These are phyloP conservation scores for Nymphaea thermarum DNA, from an alignment of 164 flowering plant species.

Conservation along the genomic window DNA sequence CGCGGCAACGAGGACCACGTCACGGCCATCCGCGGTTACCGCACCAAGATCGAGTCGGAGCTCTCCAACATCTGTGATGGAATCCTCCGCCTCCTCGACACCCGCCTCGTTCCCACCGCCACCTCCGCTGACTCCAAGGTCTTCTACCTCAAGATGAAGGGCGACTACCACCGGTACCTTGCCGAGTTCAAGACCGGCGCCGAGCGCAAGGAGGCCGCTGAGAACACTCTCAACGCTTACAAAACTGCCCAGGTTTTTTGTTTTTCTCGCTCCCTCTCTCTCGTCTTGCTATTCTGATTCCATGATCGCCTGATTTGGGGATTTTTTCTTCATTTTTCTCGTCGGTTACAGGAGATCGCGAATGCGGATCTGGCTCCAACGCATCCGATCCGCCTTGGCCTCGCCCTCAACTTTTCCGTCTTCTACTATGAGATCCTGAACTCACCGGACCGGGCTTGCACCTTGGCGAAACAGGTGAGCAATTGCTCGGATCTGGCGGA, in stretches of 20 bases:
- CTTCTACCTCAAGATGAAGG: slow-evolving; percentile 13
- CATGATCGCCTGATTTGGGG: background rate
- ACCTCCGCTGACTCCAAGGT: slow-evolving; percentile 7
- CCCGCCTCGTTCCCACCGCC: slow-evolving; percentile 9
- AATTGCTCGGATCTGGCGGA: background rate
- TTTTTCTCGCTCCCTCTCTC: background rate
- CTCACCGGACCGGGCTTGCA: slow-evolving; percentile 2
- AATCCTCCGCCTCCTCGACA: slow-evolving; percentile 7
- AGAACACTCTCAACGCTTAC: slow-evolving; percentile 8
- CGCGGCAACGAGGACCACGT: slow-evolving; percentile 9
- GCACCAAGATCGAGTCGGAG: slow-evolving; percentile 8
- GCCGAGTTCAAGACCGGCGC: slow-evolving; percentile 11
- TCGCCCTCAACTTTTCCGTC: slow-evolving; percentile 23
- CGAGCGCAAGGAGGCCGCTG: slow-evolving; percentile 8
- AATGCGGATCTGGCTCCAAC: slow-evolving; percentile 22
- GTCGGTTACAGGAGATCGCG: background rate
- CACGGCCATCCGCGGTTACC: slow-evolving; percentile 7
- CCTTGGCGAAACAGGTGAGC: slow-evolving; percentile 3
- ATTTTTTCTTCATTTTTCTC: background rate
- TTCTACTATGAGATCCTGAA: slow-evolving; percentile 3
- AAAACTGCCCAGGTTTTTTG: slow-evolving; percentile 5
- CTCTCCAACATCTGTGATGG: slow-evolving; percentile 6
- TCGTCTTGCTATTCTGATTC: background rate
- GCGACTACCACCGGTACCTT: slow-evolving; percentile 9
- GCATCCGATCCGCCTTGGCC: slow-evolving; percentile 69